Evolutionary conservation across 352 stramenopile species (phyloP).

Genomic region (Globisporangium camurandrum): DNA sequence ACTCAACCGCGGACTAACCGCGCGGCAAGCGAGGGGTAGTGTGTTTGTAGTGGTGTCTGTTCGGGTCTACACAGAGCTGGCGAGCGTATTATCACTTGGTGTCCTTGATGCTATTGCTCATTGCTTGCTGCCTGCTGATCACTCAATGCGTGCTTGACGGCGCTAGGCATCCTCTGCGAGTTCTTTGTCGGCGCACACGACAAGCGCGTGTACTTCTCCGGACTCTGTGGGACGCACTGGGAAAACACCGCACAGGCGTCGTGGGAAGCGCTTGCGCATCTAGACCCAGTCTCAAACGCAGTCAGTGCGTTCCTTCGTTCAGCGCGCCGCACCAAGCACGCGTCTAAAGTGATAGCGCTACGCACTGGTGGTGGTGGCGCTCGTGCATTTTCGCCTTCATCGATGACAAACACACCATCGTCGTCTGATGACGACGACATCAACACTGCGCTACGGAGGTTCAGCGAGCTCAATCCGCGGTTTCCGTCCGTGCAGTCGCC

Average conservation of each 20-base stretch:
- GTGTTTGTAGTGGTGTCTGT: neutral
- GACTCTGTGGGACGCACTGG: constrained; percentile 42
- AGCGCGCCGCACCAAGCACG: neutral
- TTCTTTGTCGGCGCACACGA: constrained; percentile 38
- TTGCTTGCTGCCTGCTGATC: neutral
- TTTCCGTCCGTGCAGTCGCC: constrained; percentile 54
- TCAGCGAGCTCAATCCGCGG: constrained; percentile 48
- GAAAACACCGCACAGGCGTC: constrained; percentile 17
- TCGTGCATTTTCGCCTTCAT: neutral
- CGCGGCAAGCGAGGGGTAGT: constrained; percentile 22
- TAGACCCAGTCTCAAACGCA: constrained; percentile 27
- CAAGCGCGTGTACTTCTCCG: constrained; percentile 32
- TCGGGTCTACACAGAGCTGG: neutral
- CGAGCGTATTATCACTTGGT: neutral
- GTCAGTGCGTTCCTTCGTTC: constrained; percentile 3
- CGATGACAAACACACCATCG: constrained; percentile 1
- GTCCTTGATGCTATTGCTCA: neutral
- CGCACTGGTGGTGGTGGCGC: too few relatives aligned
- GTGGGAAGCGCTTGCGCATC: constrained; percentile 27
- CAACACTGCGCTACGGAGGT: constrained; percentile 17
- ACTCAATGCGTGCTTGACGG: neutral
- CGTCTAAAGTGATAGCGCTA: neutral
- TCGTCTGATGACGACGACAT: neutral
- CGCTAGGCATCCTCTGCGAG: constrained; percentile 37
- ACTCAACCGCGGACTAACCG: constrained; percentile 28